Conservation (phyloP, 306 rosid species). For the Castanea sativa region DNA sequence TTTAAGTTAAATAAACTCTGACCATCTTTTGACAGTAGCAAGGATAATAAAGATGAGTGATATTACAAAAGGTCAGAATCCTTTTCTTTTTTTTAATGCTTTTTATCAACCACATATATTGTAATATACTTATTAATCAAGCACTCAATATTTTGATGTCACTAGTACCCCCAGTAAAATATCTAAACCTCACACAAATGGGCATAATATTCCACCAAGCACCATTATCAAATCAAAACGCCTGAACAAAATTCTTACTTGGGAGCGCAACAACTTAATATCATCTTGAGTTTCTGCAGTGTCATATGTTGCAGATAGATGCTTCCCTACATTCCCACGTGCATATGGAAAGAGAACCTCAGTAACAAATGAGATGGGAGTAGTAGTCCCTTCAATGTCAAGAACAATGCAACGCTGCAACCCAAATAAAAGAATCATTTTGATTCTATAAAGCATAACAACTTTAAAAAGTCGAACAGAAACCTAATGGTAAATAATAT, state of each 20-base stretch:
- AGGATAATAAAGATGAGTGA: too few species aligned
- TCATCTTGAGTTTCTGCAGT: conserved; percentile 73
- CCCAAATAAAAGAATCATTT: conserved; percentile 14
- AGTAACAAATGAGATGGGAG: conserved; percentile 91
- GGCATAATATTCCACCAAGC: conserved; percentile 20
- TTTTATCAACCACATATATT: not conserved
- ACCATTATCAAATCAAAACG: conserved; percentile 18
- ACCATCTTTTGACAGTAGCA: too few species aligned
- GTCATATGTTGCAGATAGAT: conserved; percentile 72
- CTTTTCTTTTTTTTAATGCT: too few species aligned
- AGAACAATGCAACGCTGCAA: conserved; percentile 87
- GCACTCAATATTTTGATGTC: not conserved
- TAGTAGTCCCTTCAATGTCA: conserved; percentile 98
- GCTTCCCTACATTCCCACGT: conserved; percentile 78
- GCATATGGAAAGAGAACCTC: conserved; percentile 97
- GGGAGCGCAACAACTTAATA: conserved; percentile 66
- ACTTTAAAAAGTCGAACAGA: conserved; percentile 8
- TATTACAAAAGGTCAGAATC: too few species aligned
- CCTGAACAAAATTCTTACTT: conserved; percentile 47
- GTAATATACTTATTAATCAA: not conserved
- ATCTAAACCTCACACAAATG: not conserved
- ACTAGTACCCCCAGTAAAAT: not conserved
- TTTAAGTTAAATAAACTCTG: too few species aligned
- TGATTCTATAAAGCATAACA: not conserved
- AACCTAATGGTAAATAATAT: conserved; percentile 2